Conservation (phyloP, 225 moss, liverwort and hornwort genomes). For the Sphagnum tenellum region DNA sequence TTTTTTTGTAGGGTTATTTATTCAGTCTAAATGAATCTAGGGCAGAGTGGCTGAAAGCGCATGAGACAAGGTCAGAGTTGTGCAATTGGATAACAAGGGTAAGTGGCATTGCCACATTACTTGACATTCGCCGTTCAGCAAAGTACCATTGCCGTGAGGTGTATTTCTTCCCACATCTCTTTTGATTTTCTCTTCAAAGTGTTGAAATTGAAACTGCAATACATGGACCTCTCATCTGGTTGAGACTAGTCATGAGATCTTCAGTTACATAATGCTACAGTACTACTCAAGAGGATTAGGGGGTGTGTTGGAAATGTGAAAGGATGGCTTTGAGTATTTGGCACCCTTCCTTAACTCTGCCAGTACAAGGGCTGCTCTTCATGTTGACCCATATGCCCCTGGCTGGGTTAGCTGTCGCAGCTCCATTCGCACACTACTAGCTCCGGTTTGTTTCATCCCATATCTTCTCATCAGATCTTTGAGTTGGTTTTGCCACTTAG, state of each 20-base stretch:
- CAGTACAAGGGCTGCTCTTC: constrained; percentile 46
- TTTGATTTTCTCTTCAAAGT: neutral
- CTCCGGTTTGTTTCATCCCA: constrained; percentile 24
- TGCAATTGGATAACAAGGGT: constrained; percentile 59
- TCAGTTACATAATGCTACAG: too few species aligned
- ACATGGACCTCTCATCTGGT: too few species aligned
- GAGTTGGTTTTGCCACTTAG: too few species aligned
- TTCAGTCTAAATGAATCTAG: constrained; percentile 14
- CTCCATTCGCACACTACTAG: constrained; percentile 50
- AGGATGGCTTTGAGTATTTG: constrained; percentile 78
- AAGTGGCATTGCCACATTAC: constrained; percentile 74
- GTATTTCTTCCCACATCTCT: constrained; percentile 2
- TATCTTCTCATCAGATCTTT: too few species aligned
- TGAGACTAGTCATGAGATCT: too few species aligned
- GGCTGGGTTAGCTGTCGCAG: constrained; percentile 67
- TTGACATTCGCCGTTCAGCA: constrained; percentile 65
- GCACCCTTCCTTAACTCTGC: constrained; percentile 70
- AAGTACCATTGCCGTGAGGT: constrained; percentile 87
- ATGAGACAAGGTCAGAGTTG: constrained; percentile 52
- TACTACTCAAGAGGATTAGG: too few species aligned
- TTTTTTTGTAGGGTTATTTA: too few species aligned
- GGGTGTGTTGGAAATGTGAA: constrained; percentile 5
- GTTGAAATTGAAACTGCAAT: too few species aligned
- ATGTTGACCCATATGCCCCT: constrained; percentile 44
- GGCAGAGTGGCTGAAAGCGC: constrained; percentile 67